Base-by-base conservation (phyloP, 1,139 yeast genomes). In the Nematodospora anomalae region DNA sequence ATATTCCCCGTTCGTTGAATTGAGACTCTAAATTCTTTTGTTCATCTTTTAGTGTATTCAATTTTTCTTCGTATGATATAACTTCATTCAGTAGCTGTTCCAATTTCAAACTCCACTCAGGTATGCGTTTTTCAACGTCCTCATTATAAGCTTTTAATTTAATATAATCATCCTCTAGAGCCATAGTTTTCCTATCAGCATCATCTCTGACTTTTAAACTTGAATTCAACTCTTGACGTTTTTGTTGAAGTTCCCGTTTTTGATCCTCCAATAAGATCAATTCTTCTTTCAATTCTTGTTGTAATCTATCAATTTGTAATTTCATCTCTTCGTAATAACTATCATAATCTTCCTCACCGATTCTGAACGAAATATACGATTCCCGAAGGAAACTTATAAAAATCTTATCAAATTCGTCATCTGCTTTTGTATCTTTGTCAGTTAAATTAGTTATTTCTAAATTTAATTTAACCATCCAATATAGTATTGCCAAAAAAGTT, bases 131-230 rank as follows among this genome's bases (percentile, higher is more conserved):
- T 46, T 81, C 79, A 76, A 85, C 80, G 8, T 79, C 70, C 33
- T 79, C 80, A 34, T 85, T 80, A 52, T 84, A 86, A 13, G 79
- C 83, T 49, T 78, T 74, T 53, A 86, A 84, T 55, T 84, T 84
- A 32, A 68, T 64, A 30, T 83, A 67, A 59, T 89, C 97, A 41
- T 79, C 77, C 48, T 83, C 84, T 39, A 89, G 62, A 0, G 88
- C 88, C 39, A 65, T 68, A 6, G 80, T 68, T 53, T 83, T 81
- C 48, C 73, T 70, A 44, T 76, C 76, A 14, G 82, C 71, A 12
- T 68, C 47, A 21, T 35, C 40, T 20, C 35, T 29, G 9, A 32
- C 21, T 68, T 62, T 45, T 56, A 64, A 67, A 39, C 60, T 57
- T 16, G 46, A 48, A 24, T 57, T 54, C 12, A 67, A 45, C 28